Percentiles rank a stretch among this genome's conserved stretches.
Evolutionary conservation across 2,329 filamentous ascomycete genomes (phyloP).

Genomic region (Claviceps monticola): DNA sequence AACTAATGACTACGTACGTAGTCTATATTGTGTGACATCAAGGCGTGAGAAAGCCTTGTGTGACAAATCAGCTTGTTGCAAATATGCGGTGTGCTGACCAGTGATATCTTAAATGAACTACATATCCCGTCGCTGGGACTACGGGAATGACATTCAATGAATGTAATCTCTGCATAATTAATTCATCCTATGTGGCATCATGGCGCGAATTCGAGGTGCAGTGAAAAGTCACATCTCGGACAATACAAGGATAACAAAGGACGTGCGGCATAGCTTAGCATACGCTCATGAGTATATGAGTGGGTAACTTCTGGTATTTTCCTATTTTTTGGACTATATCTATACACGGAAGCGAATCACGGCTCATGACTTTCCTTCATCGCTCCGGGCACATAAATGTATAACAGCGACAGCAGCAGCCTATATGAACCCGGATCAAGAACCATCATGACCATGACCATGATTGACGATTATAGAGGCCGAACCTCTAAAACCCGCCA

Average conservation of each 20-base stretch:
- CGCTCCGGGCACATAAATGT: slow-evolving; percentile 7
- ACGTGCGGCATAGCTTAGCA: background rate
- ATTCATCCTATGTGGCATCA: too few relatives aligned
- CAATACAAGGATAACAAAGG: background rate
- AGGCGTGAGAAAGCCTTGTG: too few relatives aligned
- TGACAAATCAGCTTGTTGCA: too few relatives aligned
- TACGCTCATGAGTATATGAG: slow-evolving; percentile 23
- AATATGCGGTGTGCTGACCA: too few relatives aligned
- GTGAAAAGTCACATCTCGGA: too few relatives aligned
- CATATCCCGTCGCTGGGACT: too few relatives aligned
- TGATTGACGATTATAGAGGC: slow-evolving; percentile 40
- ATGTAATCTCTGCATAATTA: too few relatives aligned
- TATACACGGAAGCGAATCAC: slow-evolving; percentile 53
- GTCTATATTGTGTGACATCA: too few relatives aligned
- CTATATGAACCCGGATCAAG: background rate
- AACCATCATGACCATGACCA: slow-evolving; percentile 33
- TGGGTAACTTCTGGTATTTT: slow-evolving; percentile 57
- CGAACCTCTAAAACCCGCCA: slow-evolving; percentile 65
- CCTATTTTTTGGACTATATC: slow-evolving; percentile 29
- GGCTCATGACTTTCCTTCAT: slow-evolving; percentile 18
- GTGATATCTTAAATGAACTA: too few relatives aligned
- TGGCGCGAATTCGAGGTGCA: too few relatives aligned
- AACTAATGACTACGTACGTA: too few relatives aligned
- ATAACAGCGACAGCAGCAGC: background rate
- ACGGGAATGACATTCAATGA: too few relatives aligned